phyloP scores from a whole-genome alignment of 768 basidiomycete genomes.

The Plicaturopsis crispa region DNA sequence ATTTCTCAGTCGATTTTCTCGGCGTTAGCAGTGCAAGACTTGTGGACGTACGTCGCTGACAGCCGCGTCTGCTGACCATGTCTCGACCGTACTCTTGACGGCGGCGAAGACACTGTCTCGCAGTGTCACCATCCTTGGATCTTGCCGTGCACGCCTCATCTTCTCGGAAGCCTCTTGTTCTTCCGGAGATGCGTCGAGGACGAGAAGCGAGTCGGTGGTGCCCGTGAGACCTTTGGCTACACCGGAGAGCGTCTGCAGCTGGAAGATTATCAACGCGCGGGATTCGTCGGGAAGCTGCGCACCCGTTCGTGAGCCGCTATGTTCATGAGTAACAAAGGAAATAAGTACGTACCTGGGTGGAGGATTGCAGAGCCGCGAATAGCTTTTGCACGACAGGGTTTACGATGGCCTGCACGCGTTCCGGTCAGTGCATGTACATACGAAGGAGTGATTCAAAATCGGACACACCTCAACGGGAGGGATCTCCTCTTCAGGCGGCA shows the following conservation, averaged over 20 bases:
- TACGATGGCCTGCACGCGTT: conserved; percentile 51
- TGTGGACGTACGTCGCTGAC: conserved; percentile 75
- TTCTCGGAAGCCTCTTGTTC: conserved; percentile 41
- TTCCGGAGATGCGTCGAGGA: conserved; percentile 51
- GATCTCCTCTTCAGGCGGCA: conserved; percentile 73
- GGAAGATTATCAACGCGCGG: conserved; percentile 52
- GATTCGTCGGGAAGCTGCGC: conserved; percentile 68
- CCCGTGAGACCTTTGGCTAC: conserved; percentile 84
- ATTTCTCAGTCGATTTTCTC: background rate
- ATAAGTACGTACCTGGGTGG: conserved; percentile 37
- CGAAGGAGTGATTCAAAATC: background rate
- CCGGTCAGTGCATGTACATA: conserved; percentile 1
- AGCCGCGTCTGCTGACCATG: conserved; percentile 77
- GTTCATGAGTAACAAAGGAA: background rate
- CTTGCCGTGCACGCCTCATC: conserved; percentile 54
- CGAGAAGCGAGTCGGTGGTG: conserved; percentile 56
- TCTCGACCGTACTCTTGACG: conserved; percentile 52
- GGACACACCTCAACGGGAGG: conserved; percentile 58
- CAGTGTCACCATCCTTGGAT: conserved; percentile 53
- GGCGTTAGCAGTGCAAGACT: conserved; percentile 20
- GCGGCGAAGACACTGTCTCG: conserved; percentile 59
- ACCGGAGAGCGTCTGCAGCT: conserved; percentile 77
- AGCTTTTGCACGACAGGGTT: conserved; percentile 68
- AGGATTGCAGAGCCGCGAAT: conserved; percentile 48
- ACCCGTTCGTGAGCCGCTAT: too few relatives aligned